phyloP scores from a whole-genome alignment of 352 stramenopile species.

The Globisporangium splendens region DNA sequence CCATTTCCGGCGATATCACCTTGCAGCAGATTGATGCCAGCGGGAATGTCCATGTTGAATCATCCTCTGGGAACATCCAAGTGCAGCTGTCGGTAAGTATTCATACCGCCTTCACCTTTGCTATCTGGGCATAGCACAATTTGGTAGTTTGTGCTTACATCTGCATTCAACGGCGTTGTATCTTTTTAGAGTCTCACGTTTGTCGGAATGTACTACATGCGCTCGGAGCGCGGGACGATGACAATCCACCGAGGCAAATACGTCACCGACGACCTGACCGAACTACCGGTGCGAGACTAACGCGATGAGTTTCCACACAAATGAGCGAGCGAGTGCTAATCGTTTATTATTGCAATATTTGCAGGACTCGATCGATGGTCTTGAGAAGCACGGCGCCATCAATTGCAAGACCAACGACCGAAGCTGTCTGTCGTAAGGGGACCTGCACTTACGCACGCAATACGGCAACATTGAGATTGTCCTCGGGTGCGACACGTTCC shows the following conservation, averaged over 20 bases:
- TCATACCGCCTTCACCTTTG: not conserved
- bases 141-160: not conserved
- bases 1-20: conserved; percentile 49
- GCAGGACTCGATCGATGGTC: conserved; percentile 10
- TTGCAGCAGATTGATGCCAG: conserved; percentile 44
- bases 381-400: conserved; percentile 57
- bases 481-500: conserved; percentile 62
- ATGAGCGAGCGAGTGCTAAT: not conserved
- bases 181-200: conserved; percentile 42
- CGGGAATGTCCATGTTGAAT: conserved; percentile 63
- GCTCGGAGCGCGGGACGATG: conserved; percentile 54
- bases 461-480: conserved; percentile 67
- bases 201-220: conserved; percentile 59
- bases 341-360: not conserved
- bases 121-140: not conserved
- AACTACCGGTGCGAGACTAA: conserved; percentile 24
- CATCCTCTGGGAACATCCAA: conserved; percentile 55
- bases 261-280: conserved; percentile 36
- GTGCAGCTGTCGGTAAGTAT: conserved; percentile 42
- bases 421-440: conserved; percentile 64
- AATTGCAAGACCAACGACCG: conserved; percentile 50
- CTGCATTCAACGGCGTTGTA: not conserved
- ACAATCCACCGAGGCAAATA: conserved; percentile 59
- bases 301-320: not conserved
- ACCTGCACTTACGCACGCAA: conserved; percentile 55